Base-by-base conservation (phyloP, 1,284 basidiomycete genomes). In the Somion occarium region DNA sequence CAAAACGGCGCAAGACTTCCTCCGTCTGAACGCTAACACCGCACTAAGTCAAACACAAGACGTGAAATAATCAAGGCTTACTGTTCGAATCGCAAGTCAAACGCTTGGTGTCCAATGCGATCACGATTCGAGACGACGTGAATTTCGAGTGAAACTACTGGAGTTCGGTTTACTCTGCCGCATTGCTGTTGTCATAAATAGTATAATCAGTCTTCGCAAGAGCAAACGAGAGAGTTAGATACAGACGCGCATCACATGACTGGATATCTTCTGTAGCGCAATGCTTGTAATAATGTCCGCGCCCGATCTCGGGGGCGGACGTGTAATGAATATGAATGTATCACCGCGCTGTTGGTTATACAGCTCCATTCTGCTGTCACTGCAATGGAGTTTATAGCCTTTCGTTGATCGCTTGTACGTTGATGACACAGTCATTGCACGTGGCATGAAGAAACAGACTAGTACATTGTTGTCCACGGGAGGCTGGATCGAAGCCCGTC, bases 81-180 rank as follows among this genome's bases (percentile, higher is more conserved):
- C 82, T 83, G 79, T 39, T 83, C 78, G 58, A 82, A 82, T 64
- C 81, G 80, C 37, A 85, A 60, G 59, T 85, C 83, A 56, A 85
- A 85, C 0, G 80, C 59, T 61, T 83, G 80, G 58, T 83, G 80
- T 0, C 81, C 78, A 3, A 83, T 69, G 9, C 79, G 73, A 60
- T 85, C 83, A 20, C 82, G 70, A 59, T 85, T 84, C 0, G 83
- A 85, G 15, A 85, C 76, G 2, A 85, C 83, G 58, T 85, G 83
- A 5, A 85, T 73, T 57, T 85, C 83, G 22, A 84, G 72, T 3
- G 70, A 71, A 4, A 68, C 65, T 0, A 83, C 73, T 0, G 79
- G 74, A 0, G 74, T 67, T 38, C 75, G 71, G 48, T 78, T 71
- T 23, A 85, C 59, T 42, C 79, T 66, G 2, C 83, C 83, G 15